These are phyloP conservation scores for Hygrophoropsis aurantiaca DNA, from an alignment of 768 basidiomycete genomes.

Conservation along the genomic window DNA sequence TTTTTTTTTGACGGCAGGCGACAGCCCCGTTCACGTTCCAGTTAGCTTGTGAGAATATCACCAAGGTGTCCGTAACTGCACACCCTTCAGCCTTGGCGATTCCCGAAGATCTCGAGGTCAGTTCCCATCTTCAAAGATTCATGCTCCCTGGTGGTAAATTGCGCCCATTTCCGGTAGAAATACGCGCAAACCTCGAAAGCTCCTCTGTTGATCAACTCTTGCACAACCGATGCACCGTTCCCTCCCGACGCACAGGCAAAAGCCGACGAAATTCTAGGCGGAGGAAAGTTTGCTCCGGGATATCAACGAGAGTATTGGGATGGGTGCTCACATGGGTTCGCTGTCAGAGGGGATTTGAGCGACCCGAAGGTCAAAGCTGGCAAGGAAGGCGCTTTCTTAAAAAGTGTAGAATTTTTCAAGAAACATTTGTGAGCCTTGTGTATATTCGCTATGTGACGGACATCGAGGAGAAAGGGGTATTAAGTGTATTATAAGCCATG, in stretches of 20 bases:
- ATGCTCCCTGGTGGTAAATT: neutral
- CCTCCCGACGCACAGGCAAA: conserved; percentile 40
- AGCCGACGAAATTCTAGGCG: conserved; percentile 51
- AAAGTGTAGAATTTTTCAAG: conserved; percentile 34
- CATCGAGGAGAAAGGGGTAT: no score
- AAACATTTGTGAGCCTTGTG: conserved; percentile 23
- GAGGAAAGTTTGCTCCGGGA: conserved; percentile 33
- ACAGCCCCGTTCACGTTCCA: conserved; percentile 59
- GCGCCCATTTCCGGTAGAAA: conserved; percentile 35
- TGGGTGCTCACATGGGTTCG: conserved; percentile 49
- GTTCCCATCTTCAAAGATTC: neutral
- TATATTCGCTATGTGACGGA: no score
- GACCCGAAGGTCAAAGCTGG: conserved; percentile 30
- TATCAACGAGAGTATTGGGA: conserved; percentile 35
- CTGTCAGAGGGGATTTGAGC: conserved; percentile 37
- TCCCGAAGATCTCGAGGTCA: conserved; percentile 63
- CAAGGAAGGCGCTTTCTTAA: conserved; percentile 42
- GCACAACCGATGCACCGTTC: conserved; percentile 53
- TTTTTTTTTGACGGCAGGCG: neutral
- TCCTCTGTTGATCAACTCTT: conserved; percentile 70
- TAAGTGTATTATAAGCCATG: no score
- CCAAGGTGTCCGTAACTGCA: conserved; percentile 47
- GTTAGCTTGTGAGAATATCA: conserved; percentile 54
- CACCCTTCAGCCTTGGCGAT: conserved; percentile 65
- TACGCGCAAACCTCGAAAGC: conserved; percentile 44